Evolutionary conservation across 371 early-diverging fungal genomes (phyloP), one percentile per base, ranked within the genome.

Genomic region (Mucor piriformis): DNA sequence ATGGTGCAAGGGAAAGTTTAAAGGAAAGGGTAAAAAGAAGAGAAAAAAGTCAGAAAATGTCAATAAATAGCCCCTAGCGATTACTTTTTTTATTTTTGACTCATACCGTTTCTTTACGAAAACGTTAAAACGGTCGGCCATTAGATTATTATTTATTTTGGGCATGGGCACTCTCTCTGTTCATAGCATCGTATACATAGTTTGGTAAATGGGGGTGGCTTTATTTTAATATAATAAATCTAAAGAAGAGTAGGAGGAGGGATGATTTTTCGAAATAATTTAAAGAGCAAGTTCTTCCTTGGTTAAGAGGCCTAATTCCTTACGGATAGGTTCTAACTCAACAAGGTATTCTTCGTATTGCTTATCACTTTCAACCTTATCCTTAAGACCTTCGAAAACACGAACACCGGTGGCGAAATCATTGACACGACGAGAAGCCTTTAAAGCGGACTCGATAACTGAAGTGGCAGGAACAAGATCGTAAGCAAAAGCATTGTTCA

Each of bases 401-500:
- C 97, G 88, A 44, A 95, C 92, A 42, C 93, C 92, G 24, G 94
- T 95, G 50, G 96, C 83, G 66, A 85, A 96, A 66, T 92, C 89
- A 83, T 96, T 92, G 63, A 95, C 88, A 61, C 95, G 89, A 52
- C 95, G 89, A 66, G 92, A 79, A 33, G 96, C 95, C 72, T 84
- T 87, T 62, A 95, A 76, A 34, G 95, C 95, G 35, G 95, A 88
- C 64, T 87, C 89, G 66, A 94, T 82, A 35, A 96, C 92, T 38
- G 88, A 85, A 64, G 91, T 84, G 25, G 94, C 81, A 43, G 95
- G 96, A 13, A 96, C 95, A 71, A 95, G 84, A 85, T 95, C 94
- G 75, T 94, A 93, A 50, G 94, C 89, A 69, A 96, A 96, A 73
- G 92, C 89, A 79, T 96, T 94, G 89, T 95, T 96, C 68, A 97